A percentile compares a stretch with the other conserved stretches of the same genome.
Conservation (phyloP, 805 yeast genomes). For the Brettanomyces sp. region DNA sequence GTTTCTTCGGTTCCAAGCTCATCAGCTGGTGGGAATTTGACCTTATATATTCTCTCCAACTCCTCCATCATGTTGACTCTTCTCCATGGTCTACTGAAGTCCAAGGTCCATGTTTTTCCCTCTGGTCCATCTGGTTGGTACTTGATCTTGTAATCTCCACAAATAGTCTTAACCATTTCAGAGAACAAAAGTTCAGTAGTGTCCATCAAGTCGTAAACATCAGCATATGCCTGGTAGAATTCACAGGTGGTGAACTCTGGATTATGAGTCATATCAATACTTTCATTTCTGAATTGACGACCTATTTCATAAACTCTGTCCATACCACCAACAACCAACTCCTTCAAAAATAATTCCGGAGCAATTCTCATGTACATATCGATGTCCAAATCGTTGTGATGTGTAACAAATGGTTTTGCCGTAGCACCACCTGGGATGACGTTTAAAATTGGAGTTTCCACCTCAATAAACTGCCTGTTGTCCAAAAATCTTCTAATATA, state of each 20-base stretch:
- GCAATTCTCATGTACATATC: conserved; percentile 98
- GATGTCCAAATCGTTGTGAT: conserved; percentile 93
- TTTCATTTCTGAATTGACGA: conserved; percentile 97
- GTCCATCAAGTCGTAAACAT: conserved; percentile 91
- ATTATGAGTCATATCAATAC: conserved; percentile 97
- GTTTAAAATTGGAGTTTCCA: conserved; percentile 98
- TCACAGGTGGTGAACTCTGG: conserved; percentile 99
- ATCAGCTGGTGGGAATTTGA: conserved; percentile 92
- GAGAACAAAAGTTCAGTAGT: conserved; percentile 89
- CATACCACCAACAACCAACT: conserved; percentile 96
- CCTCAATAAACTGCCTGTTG: conserved; percentile 79
- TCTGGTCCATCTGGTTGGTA: conserved; percentile 95
- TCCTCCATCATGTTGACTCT: conserved; percentile 96
- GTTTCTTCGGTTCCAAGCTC: conserved; percentile 91
- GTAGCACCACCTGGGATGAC: conserved; percentile 99
- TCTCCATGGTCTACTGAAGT: conserved; percentile 97
- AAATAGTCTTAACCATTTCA: conserved; percentile 94
- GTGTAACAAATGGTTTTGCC: conserved; percentile 95
- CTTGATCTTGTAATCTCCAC: conserved; percentile 76
- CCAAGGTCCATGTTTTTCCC: conserved; percentile 67
- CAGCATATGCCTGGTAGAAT: conserved; percentile 96
- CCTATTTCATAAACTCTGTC: conserved; percentile 98
- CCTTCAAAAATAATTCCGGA: conserved; percentile 93
- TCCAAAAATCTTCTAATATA: conserved; percentile 86
- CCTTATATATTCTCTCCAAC: conserved; percentile 76